A percentile compares a stretch with the other conserved stretches of the same genome.
Conservation (phyloP, 129 eudicot genomes). For the Arctium lappa region DNA sequence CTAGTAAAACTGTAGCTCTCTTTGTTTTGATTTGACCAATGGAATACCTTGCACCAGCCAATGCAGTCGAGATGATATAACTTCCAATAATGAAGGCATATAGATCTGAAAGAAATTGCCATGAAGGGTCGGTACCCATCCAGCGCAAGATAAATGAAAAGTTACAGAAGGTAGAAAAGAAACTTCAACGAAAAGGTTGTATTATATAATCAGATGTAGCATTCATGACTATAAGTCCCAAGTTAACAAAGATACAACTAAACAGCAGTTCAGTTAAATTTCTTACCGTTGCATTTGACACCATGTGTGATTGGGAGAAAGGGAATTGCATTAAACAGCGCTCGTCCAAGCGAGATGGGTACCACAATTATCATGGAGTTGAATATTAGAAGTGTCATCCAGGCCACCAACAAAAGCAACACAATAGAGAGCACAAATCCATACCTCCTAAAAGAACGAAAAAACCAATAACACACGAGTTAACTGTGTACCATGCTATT, state of each 20-base stretch:
- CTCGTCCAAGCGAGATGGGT: constrained; percentile 81
- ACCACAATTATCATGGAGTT: constrained; percentile 64
- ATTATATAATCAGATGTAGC: constrained; percentile 27
- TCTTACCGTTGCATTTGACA: constrained; percentile 84
- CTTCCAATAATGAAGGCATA: constrained; percentile 92
- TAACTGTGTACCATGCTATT: neutral
- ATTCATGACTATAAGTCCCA: constrained; percentile 20
- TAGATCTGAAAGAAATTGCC: constrained; percentile 41
- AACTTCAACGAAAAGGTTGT: neutral
- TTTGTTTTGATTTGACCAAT: constrained; percentile 61
- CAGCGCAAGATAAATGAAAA: neutral
- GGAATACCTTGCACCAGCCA: constrained; percentile 83
- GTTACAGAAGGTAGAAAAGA: neutral
- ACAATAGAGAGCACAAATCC: constrained; percentile 76
- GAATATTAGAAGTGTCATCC: constrained; percentile 79
- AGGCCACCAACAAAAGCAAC: constrained; percentile 78
- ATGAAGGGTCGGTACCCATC: neutral
- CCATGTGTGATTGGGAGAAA: constrained; percentile 90
- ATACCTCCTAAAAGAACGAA: constrained; percentile 51
- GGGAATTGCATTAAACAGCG: constrained; percentile 73
- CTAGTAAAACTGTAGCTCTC: constrained; percentile 62
- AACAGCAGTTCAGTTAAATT: constrained; percentile 6
- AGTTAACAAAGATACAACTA: neutral
- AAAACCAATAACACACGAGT: constrained; percentile 12
- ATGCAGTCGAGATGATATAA: constrained; percentile 72